Base-by-base conservation (phyloP, 176 grass and related monocot species). In the Triticum timopheevii region DNA sequence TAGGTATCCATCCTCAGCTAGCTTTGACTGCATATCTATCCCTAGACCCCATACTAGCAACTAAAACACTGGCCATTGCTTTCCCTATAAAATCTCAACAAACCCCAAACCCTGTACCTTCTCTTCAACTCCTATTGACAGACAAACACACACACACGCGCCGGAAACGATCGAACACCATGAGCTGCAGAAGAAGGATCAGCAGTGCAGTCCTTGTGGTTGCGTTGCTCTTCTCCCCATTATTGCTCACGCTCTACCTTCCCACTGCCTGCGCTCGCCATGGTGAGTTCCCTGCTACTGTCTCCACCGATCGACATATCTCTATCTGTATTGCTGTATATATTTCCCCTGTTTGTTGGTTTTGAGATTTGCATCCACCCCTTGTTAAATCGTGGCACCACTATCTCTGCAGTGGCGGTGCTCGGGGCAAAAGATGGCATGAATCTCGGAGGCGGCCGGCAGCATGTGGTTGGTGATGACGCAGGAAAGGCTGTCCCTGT, bases 21-120 rank as follows among this genome's bases (percentile, higher is more conserved):
- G 76, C 77, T 91, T 91, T 91, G 86, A 91, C 85, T 63, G 54
- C 81, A 17, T 68, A 65, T 67, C 73, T 62, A 67, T 61, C 42
- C 64, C 22, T 79, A 38, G 16, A 77, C 47, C 74, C 74, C 52
- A 56, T 59, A 22, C 38, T 74, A 50, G 23, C 52, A 40, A 40
- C 54, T 59, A 22, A 8, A 27, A 13, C 27, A 56, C 13, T 84
- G 39, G 49, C 58, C 72, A 16, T 16, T 69, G 76, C 36, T 16
- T 39, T 77, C 77, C 68, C 39, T 91, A 88, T 88, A 88, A 88
- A 85, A 81, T 9, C 16, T 34, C 50, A 77, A 23, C 66, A 47
- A 87, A 24, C 61, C 75, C 24, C 3, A 47, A 47, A 54, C 13
- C 10, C 15, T 17, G 36, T 38, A 40, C 79, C 74, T 40, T 75